These are phyloP conservation scores for Ganoderma leucocontextum DNA, from an alignment of 1,284 basidiomycete species.

Conservation along the genomic window DNA sequence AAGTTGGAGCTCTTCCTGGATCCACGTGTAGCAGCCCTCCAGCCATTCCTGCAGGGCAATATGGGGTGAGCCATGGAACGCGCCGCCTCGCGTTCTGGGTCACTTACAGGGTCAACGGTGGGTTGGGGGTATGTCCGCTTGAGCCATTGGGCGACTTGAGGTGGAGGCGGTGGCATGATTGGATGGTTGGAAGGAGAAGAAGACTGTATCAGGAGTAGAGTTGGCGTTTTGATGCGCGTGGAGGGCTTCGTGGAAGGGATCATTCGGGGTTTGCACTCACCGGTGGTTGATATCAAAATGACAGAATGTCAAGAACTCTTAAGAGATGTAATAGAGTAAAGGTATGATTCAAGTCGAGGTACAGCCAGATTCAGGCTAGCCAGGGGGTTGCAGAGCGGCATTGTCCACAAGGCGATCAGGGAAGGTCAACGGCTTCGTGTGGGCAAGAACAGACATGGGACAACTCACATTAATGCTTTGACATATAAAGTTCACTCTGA, in stretches of 20 bases:
- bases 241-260: neutral
- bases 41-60: slow-evolving; percentile 70
- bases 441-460: too few species aligned
- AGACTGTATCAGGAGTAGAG: slow-evolving; percentile 3
- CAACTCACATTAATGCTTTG: neutral
- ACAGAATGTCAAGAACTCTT: neutral
- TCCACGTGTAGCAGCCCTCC: slow-evolving; percentile 71
- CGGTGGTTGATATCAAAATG: neutral
- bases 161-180: slow-evolving; percentile 37
- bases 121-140: slow-evolving; percentile 59
- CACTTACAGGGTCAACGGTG: slow-evolving; percentile 61
- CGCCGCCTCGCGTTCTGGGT: neutral
- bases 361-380: slow-evolving; percentile 1
- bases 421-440: neutral
- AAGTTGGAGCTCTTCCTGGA: slow-evolving; percentile 56
- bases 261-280: slow-evolving; percentile 12
- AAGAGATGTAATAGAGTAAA: neutral
- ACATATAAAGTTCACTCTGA: neutral
- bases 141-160: slow-evolving; percentile 53
- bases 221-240: slow-evolving; percentile 9
- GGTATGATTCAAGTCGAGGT: neutral
- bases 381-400: neutral
- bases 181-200: slow-evolving; percentile 6
- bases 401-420: neutral
- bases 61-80: neutral